Base-by-base conservation (phyloP, 2,329 filamentous ascomycete species). In the Stromatinia cepivora region DNA sequence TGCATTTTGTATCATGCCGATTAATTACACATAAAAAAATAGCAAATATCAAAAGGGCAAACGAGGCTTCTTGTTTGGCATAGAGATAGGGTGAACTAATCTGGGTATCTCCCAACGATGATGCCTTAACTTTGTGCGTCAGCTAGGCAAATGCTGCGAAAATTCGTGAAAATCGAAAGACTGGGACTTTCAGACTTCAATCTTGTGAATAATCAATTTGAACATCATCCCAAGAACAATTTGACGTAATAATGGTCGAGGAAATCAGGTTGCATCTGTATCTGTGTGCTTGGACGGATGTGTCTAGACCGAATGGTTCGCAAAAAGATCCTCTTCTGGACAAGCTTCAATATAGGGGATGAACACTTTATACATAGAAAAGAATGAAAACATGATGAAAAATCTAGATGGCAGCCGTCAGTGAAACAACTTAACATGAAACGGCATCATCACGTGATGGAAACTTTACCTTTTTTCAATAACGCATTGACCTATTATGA, bases 181-280 rank as follows among this genome's bases (percentile, higher is more conserved):
- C 20, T 62, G 46, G 8, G 22, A n/a, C 22, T 52, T 13, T 15
- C 34, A 57, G 34, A 8, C 9, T 57, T 39, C 22, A 13, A 34
- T n/a, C 5, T 25, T 48, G 42, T 36, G 7, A 28, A 25, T 11
- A 17, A 25, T 36, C 28, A 17, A 50, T 5, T 20, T 31, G 2
- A 62, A 25, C 28, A 63, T 39, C 28, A 63, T 63, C 45, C 45
- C 59, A 36, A 50, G 31, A 28, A 63, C n/a, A 20, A 25, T 17
- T 50, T 39, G n/a, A 39, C 13, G 1, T 10, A 39, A 22, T 9
- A 28, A 13, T 39, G 61, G 9, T 15, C 61, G 15, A 5, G 15
- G n/a, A 28, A 10, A 50, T 39, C 50, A 22, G 39, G 22, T 64
- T 39, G n/a, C 34, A 53, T 39, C 22, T 2, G 34, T 42, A 53